Percentiles rank a stretch among this genome's conserved stretches.
phyloP scores from a whole-genome alignment of 805 yeast species.

The Maudiozyma turicensis region DNA sequence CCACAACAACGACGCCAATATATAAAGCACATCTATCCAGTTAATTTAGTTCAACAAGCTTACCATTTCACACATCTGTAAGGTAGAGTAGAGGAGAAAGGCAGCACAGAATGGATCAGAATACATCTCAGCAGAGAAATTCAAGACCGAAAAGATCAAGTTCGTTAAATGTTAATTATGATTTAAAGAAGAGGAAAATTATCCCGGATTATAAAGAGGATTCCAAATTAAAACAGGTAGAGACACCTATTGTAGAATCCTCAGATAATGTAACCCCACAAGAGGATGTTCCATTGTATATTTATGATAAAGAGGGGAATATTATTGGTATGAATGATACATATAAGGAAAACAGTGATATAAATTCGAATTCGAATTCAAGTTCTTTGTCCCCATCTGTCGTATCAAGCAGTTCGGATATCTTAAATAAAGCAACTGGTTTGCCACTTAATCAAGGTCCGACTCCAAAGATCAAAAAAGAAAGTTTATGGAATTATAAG shows the following conservation, averaged over 20 bases:
- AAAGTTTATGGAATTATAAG: conserved; percentile 42
- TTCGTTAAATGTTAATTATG: conserved; percentile 25
- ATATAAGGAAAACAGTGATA: background rate
- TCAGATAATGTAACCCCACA: background rate
- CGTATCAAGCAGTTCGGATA: conserved; percentile 20
- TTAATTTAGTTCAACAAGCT: too few relatives aligned
- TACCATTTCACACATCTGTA: too few relatives aligned
- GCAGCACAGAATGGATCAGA: background rate
- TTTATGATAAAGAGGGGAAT: conserved; percentile 1
- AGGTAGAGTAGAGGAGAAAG: background rate
- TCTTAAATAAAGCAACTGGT: conserved; percentile 59
- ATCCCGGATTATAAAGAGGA: conserved; percentile 20
- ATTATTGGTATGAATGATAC: conserved; percentile 2
- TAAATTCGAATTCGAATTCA: too few relatives aligned
- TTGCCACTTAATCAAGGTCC: conserved; percentile 65
- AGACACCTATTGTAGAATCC: background rate
- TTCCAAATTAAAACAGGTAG: background rate
- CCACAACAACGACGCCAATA: too few relatives aligned
- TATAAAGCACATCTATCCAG: too few relatives aligned
- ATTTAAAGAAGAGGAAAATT: conserved; percentile 24
- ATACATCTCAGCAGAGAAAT: conserved; percentile 2
- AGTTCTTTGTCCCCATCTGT: too few relatives aligned
- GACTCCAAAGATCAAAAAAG: conserved; percentile 45
- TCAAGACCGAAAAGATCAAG: conserved; percentile 22
- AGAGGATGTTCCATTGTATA: background rate